These are phyloP conservation scores for Podila epicladia DNA, from an alignment of 192 early-diverging fungal species.

Conservation along the genomic window DNA sequence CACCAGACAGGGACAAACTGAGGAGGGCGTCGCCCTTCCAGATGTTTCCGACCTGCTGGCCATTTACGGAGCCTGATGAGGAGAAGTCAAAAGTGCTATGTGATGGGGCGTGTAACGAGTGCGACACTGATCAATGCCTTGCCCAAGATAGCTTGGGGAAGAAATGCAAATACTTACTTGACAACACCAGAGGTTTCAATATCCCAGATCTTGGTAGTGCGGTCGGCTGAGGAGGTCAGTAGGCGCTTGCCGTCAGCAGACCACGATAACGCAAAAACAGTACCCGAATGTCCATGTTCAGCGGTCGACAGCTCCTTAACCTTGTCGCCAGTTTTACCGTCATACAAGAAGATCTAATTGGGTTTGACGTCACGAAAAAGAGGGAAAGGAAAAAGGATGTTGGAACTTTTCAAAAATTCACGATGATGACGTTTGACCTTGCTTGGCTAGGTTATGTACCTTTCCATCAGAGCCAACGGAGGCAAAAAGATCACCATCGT, in stretches of 20 bases:
- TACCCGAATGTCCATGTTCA: slow-evolving; percentile 76
- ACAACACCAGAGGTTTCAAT: slow-evolving; percentile 74
- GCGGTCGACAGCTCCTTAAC: slow-evolving; percentile 59
- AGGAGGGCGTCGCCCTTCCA: slow-evolving; percentile 85
- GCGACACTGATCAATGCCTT: not conserved
- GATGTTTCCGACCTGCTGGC: slow-evolving; percentile 95
- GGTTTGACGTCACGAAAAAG: not conserved
- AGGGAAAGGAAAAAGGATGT: not conserved
- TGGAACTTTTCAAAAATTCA: not conserved
- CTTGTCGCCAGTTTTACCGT: slow-evolving; percentile 89
- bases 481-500: slow-evolving; percentile 83
- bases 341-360: slow-evolving; percentile 86
- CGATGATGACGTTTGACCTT: not conserved
- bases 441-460: slow-evolving; percentile 43
- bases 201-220: slow-evolving; percentile 94
- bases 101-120: not conserved
- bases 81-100: slow-evolving; percentile 64
- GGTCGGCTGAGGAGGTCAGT: slow-evolving; percentile 86
- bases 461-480: slow-evolving; percentile 88
- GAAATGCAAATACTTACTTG: slow-evolving; percentile 42
- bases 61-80: slow-evolving; percentile 53
- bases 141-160: no score
- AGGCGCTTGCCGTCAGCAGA: slow-evolving; percentile 81
- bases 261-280: slow-evolving; percentile 90
- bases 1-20: slow-evolving; percentile 84